phyloP scores from a whole-genome alignment of 768 basidiomycete genomes.

The Trametes sanguinea region DNA sequence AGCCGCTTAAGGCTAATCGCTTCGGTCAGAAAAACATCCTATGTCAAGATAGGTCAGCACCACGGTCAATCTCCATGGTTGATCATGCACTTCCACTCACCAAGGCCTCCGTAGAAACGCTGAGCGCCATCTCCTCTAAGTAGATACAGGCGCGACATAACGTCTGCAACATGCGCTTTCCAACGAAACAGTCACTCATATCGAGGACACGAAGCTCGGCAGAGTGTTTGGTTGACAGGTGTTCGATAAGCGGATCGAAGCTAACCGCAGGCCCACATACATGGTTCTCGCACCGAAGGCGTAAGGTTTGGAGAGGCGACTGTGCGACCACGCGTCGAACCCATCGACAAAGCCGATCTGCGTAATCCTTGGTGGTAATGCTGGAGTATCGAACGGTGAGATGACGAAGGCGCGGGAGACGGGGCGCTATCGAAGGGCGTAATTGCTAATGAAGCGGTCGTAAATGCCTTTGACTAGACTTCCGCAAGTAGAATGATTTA shows the following conservation, averaged over 20 bases:
- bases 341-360: constrained; percentile 43
- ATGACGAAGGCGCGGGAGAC: constrained; percentile 33
- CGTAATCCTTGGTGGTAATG: constrained; percentile 28
- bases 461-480: neutral
- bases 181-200: constrained; percentile 35
- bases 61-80: too few species aligned
- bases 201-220: constrained; percentile 37
- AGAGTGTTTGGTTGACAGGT: constrained; percentile 39
- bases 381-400: constrained; percentile 35
- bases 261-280: constrained; percentile 27
- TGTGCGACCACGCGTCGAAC: constrained; percentile 38
- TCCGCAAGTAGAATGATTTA: constrained; percentile 33
- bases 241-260: constrained; percentile 43
- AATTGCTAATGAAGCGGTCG: constrained; percentile 40
- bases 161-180: constrained; percentile 28
- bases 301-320: constrained; percentile 39
- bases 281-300: constrained; percentile 33
- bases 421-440: constrained; percentile 16
- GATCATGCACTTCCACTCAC: constrained; percentile 29
- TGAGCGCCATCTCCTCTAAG: constrained; percentile 42
- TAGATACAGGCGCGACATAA: constrained; percentile 35
- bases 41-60: too few species aligned
- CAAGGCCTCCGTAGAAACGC: constrained; percentile 34
- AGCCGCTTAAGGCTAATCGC: neutral
- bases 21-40: neutral